Percentiles rank a stretch among this genome's conserved stretches.
Evolutionary conservation across 73 alveolate genomes (phyloP).

Genomic region (Stentor roeselii): DNA sequence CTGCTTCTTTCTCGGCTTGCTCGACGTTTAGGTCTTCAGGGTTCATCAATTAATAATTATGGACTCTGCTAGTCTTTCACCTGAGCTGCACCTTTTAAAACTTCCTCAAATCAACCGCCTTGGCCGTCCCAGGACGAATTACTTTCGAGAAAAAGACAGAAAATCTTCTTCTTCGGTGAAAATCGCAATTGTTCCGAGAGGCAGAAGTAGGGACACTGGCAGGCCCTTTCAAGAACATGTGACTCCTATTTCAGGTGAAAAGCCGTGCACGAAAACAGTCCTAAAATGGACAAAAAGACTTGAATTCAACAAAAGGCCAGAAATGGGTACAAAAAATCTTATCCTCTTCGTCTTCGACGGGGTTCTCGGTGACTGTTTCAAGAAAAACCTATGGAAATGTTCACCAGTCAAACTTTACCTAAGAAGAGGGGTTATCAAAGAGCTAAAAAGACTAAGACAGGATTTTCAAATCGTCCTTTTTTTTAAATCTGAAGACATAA

Average conservation of each 20-base stretch:
- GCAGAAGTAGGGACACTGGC: background rate
- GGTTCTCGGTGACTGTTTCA: slow-evolving; percentile 18
- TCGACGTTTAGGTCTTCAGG: background rate
- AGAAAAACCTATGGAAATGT: slow-evolving; percentile 3
- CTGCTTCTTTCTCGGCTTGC: background rate
- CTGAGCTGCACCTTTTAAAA: too few relatives aligned
- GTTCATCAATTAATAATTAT: background rate
- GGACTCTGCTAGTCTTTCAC: too few relatives aligned
- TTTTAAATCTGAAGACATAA: background rate
- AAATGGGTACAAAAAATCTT: slow-evolving; percentile 1
- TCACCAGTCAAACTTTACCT: background rate
- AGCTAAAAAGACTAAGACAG: background rate
- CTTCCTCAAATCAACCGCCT: background rate
- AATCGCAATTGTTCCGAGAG: background rate
- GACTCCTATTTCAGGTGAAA: background rate
- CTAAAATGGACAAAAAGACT: background rate
- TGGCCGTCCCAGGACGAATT: background rate
- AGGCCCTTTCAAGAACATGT: background rate
- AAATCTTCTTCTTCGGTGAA: background rate
- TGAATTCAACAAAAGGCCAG: background rate
- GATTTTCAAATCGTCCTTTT: slow-evolving; percentile 14
- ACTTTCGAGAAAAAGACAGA: background rate
- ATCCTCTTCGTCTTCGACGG: slow-evolving; percentile 7
- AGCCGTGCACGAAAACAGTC: background rate
- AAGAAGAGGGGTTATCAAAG: slow-evolving; percentile 23